Evolutionary conservation across 78 protist species (phyloP), one percentile per base, ranked within the genome.

Genomic region (Chrysochromulina tobinii): DNA sequence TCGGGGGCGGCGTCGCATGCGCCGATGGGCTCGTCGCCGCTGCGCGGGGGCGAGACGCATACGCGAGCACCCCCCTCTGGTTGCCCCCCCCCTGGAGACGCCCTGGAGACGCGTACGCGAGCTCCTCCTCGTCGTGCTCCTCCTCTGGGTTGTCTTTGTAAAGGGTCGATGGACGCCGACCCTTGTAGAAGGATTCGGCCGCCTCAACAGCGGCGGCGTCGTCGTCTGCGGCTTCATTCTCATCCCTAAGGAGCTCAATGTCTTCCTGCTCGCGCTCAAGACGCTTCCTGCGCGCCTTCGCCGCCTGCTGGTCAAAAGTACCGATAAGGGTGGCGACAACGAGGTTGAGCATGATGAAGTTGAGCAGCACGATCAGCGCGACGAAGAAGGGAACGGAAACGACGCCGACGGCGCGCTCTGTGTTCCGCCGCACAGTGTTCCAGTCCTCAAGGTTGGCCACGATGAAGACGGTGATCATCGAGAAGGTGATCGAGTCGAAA

Each of bases 371-470:
- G 61, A 64, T 0, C 21, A 75, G 6, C 1, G 59, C 3, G 23
- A 23, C 3, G 20, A 83, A 12, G 27, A 9, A 54, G 15, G 11
- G 69, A 57, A 9, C 11, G 38, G n/a, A 20, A 17, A 1, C 57
- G 2, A 6, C 53, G 17, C 54, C 58, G 61, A 57, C 5, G 2
- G 12, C 12, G 89, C 88, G 84, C 55, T n/a, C 23, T 57, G 61
- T 81, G n/a, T 1, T 2, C 66, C 23, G 81, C 83, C 61, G 12
- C 83, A 91, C 23, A 25, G 0, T 9, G 54, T 83, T 66, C 93
- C 93, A 91, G 23, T 83, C 61, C 27, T 90, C 93, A 14, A 81
- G 83, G 8, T 79, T 61, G 25, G 81, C 7, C 23, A 90, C 67
- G 8, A 61, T 57, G 48, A 90, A 90, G 14, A 61, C 12, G 20